Evolutionary conservation across 495 filamentous ascomycete species (phyloP).

Genomic region (Aspergillus taichungensis): DNA sequence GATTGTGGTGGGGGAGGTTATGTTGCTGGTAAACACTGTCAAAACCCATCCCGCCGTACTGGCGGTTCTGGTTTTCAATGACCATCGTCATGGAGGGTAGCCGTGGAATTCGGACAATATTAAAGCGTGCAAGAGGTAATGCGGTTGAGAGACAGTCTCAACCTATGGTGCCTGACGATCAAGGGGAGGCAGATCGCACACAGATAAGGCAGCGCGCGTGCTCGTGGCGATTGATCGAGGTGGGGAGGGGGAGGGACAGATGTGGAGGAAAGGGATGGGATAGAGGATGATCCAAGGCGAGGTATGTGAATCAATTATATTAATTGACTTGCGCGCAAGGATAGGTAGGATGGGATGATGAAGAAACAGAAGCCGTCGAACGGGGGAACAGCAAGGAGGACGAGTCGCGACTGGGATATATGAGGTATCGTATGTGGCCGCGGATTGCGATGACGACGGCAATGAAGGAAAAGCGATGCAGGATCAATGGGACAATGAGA

Average conservation of each 20-base stretch:
- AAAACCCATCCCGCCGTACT: slow-evolving; percentile 72
- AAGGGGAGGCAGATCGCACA: slow-evolving; percentile 11
- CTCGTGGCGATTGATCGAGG: background rate
- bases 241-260: background rate
- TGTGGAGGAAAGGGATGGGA: slow-evolving; percentile 2
- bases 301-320: slow-evolving; percentile 4
- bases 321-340: too few species aligned
- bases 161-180: slow-evolving; percentile 11
- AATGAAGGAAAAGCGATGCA: too few species aligned
- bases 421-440: too few species aligned
- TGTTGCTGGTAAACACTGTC: slow-evolving; percentile 61
- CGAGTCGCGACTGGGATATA: too few species aligned
- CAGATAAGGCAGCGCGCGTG: background rate
- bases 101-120: slow-evolving; percentile 1
- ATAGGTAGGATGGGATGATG: background rate
- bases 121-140: background rate
- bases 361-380: slow-evolving; percentile 3
- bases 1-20: slow-evolving; percentile 54
- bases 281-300: slow-evolving; percentile 12
- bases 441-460: too few species aligned
- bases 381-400: too few species aligned
- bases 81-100: slow-evolving; percentile 69
- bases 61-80: slow-evolving; percentile 78
- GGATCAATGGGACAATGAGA: background rate
- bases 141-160: background rate